Evolutionary conservation across 108 stramenopile genomes (phyloP).

Genomic region (Bacterosira constricta): DNA sequence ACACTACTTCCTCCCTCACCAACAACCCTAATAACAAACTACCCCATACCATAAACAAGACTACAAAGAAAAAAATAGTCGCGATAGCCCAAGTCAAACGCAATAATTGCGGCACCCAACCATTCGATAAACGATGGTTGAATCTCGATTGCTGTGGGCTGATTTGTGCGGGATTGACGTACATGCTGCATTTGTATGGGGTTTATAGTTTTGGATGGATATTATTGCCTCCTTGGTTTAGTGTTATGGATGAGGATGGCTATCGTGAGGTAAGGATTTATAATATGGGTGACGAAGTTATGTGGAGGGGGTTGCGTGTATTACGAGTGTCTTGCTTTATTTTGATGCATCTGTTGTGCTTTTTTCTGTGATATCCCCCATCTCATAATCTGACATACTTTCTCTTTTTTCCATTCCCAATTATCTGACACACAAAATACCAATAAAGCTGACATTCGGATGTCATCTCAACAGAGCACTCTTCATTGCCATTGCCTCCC

Average conservation of each 20-base stretch:
- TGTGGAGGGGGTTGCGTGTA: neutral
- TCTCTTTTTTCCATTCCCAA: neutral
- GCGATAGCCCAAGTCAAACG: conserved; percentile 62
- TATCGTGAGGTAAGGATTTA: conserved; percentile 43
- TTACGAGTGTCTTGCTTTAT: neutral
- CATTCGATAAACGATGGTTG: conserved; percentile 82
- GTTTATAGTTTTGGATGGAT: conserved; percentile 70
- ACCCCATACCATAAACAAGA: neutral
- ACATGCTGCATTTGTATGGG: conserved; percentile 69
- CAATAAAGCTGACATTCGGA: conserved; percentile 39
- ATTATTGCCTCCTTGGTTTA: conserved; percentile 86
- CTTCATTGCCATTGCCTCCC: conserved; percentile 60
- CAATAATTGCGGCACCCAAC: conserved; percentile 67
- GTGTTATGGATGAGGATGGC: conserved; percentile 59
- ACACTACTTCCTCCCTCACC: neutral
- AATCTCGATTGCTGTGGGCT: conserved; percentile 88
- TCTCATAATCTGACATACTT: neutral
- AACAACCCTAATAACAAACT: neutral
- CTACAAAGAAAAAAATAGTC: neutral
- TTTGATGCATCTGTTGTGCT: neutral
- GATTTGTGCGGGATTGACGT: conserved; percentile 79
- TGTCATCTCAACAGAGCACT: conserved; percentile 63
- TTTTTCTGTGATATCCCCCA: neutral
- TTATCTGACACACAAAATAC: conserved; percentile 7
- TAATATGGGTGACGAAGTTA: neutral